A percentile compares a stretch with the other conserved stretches of the same genome.
Evolutionary conservation across 2,329 filamentous ascomycete species (phyloP).

Genomic region (Colletotrichum theobromicola): DNA sequence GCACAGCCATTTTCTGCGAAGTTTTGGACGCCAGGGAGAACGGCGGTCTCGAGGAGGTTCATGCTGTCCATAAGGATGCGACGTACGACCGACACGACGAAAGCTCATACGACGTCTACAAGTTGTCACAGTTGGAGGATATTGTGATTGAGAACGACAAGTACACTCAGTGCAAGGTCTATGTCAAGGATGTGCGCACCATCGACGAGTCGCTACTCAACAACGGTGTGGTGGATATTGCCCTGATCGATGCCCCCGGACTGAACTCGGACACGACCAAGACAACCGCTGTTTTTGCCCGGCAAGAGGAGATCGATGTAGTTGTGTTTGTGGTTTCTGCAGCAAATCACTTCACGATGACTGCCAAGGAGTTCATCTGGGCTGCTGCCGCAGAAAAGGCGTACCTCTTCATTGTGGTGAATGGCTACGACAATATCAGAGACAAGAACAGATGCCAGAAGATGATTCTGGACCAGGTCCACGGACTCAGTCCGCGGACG

Average conservation of each 20-base stretch:
- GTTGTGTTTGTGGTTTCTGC: conserved; percentile 98
- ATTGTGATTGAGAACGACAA: conserved; percentile 88
- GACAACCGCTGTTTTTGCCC: conserved; percentile 94
- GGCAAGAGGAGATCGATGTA: conserved; percentile 98
- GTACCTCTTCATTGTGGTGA: conserved; percentile 99
- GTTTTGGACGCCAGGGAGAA: conserved; percentile 94
- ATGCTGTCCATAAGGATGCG: conserved; percentile 84
- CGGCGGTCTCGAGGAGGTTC: conserved; percentile 89
- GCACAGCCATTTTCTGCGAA: conserved; percentile 98
- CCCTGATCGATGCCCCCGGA: conserved; percentile 94
- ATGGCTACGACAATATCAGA: conserved; percentile 87
- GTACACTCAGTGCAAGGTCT: conserved; percentile 96
- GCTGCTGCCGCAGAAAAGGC: conserved; percentile 96
- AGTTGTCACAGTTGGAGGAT: conserved; percentile 78
- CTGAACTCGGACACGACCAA: conserved; percentile 96
- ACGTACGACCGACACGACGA: conserved; percentile 90
- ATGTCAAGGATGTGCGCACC: conserved; percentile 85
- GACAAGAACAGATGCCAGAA: conserved; percentile 92
- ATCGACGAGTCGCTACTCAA: conserved; percentile 95
- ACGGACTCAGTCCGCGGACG: conserved; percentile 86
- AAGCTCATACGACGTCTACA: conserved; percentile 89
- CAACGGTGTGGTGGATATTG: conserved; percentile 97
- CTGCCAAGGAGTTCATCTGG: conserved; percentile 97
- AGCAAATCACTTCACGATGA: conserved; percentile 96
- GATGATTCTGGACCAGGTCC: conserved; percentile 90